phyloP scores from a whole-genome alignment of 108 stramenopile species.

The Schizochytrium sp. region DNA sequence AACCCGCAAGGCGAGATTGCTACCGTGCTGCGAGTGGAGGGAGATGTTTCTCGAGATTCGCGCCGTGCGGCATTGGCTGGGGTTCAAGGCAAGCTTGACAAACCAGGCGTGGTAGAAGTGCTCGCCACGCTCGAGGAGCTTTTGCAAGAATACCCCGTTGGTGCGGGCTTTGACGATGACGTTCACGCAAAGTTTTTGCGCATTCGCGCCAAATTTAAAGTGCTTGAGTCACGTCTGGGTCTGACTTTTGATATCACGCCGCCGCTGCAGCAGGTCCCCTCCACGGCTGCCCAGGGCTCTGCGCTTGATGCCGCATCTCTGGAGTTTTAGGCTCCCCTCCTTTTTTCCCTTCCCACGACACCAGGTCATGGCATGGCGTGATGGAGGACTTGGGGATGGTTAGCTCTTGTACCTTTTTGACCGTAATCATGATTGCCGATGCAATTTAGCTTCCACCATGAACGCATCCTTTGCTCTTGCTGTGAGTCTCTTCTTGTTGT shows the following conservation, averaged over 20 bases:
- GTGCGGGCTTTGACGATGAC: neutral
- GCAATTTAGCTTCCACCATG: too few species aligned
- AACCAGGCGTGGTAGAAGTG: neutral
- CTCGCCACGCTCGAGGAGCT: neutral
- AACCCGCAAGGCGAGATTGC: neutral
- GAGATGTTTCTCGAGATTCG: neutral
- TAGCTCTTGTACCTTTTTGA: too few species aligned
- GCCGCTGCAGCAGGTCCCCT: neutral
- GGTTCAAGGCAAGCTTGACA: neutral
- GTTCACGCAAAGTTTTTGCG: neutral
- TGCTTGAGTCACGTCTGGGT: neutral
- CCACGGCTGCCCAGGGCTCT: neutral
- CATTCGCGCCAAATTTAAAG: conserved; percentile 2
- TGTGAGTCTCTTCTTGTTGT: too few species aligned
- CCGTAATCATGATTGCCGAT: too few species aligned
- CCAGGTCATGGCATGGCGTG: too few species aligned
- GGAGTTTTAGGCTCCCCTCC: neutral
- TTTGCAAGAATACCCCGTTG: neutral
- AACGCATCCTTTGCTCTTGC: too few species aligned
- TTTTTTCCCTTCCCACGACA: too few species aligned
- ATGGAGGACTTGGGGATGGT: too few species aligned
- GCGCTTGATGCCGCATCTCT: neutral
- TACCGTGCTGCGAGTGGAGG: neutral
- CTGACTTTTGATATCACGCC: neutral
- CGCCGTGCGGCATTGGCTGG: neutral